phyloP scores from a whole-genome alignment of 768 basidiomycete genomes.

The Tephrocybe sp. region DNA sequence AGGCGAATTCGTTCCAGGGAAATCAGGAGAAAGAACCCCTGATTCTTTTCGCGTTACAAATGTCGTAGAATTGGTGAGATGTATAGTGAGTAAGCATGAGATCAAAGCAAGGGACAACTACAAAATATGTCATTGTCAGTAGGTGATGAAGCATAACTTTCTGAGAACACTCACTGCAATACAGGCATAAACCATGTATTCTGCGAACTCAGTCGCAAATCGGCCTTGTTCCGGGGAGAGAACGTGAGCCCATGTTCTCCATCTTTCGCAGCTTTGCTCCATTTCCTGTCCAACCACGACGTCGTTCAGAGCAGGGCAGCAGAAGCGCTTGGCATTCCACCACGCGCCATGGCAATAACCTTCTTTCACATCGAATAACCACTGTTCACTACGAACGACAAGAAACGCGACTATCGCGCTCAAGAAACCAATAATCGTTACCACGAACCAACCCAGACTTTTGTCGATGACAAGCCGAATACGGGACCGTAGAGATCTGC shows the following conservation, averaged over 20 bases:
- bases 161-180: conserved; percentile 66
- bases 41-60: conserved; percentile 90
- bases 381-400: conserved; percentile 82
- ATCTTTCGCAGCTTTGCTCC: conserved; percentile 54
- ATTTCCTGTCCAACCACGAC: conserved; percentile 8
- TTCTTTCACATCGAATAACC: conserved; percentile 89
- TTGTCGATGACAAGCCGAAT: conserved; percentile 67
- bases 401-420: conserved; percentile 85
- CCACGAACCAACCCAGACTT: conserved; percentile 84
- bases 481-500: conserved; percentile 67
- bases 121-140: neutral
- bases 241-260: conserved; percentile 73
- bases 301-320: conserved; percentile 55
- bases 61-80: conserved; percentile 84
- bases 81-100: conserved; percentile 80
- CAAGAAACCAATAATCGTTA: conserved; percentile 83
- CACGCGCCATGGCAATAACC: conserved; percentile 75
- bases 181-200: conserved; percentile 66
- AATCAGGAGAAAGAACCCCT: conserved; percentile 54
- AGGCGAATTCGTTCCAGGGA: conserved; percentile 29
- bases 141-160: neutral
- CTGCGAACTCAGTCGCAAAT: conserved; percentile 44
- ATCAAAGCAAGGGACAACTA: conserved; percentile 71
- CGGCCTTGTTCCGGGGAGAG: conserved; percentile 34
- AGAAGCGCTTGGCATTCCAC: conserved; percentile 79